These are phyloP conservation scores for Ophiocordyceps robertsii DNA, from an alignment of 2,329 filamentous ascomycete genomes.

Conservation along the genomic window DNA sequence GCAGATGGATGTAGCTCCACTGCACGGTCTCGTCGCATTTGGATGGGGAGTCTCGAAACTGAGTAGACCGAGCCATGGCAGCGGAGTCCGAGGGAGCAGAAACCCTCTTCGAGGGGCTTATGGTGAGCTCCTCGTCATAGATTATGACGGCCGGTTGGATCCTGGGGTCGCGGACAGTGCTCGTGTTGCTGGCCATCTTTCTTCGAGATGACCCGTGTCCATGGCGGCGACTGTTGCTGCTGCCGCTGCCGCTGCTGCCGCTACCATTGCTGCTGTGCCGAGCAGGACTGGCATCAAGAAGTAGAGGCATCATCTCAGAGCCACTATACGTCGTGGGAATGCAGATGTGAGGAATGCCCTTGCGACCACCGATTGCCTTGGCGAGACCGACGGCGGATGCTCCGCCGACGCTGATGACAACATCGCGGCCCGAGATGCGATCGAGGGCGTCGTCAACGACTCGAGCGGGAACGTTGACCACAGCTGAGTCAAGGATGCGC, in stretches of 20 bases:
- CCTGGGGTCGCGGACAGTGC: constrained; percentile 8
- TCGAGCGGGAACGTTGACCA: constrained; percentile 13
- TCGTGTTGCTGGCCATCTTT: constrained; percentile 3
- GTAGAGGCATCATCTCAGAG: constrained; percentile 39
- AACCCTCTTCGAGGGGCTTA: constrained; percentile 11
- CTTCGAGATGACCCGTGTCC: neutral
- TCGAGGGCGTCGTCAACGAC: constrained; percentile 15
- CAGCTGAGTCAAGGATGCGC: constrained; percentile 19
- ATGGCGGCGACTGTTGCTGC: constrained; percentile 1
- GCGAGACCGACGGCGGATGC: constrained; percentile 48
- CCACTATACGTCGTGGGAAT: constrained; percentile 47
- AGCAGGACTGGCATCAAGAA: constrained; percentile 5
- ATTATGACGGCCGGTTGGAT: constrained; percentile 19
- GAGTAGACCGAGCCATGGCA: constrained; percentile 7
- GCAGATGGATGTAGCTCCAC: constrained; percentile 23
- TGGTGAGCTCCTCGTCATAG: constrained; percentile 23
- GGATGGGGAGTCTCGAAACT: constrained; percentile 3
- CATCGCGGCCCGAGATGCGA: constrained; percentile 30
- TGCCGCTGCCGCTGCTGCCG: too few species aligned
- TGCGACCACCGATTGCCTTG: constrained; percentile 37
- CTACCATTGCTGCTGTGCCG: too few species aligned
- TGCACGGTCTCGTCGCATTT: constrained; percentile 12
- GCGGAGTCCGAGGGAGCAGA: constrained; percentile 12
- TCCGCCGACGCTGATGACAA: constrained; percentile 47
- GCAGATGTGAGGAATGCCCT: constrained; percentile 41